Percentiles rank a stretch among this genome's conserved stretches.
Evolutionary conservation across 768 basidiomycete species (phyloP).

Genomic region (Daedaleopsis sinensis): DNA sequence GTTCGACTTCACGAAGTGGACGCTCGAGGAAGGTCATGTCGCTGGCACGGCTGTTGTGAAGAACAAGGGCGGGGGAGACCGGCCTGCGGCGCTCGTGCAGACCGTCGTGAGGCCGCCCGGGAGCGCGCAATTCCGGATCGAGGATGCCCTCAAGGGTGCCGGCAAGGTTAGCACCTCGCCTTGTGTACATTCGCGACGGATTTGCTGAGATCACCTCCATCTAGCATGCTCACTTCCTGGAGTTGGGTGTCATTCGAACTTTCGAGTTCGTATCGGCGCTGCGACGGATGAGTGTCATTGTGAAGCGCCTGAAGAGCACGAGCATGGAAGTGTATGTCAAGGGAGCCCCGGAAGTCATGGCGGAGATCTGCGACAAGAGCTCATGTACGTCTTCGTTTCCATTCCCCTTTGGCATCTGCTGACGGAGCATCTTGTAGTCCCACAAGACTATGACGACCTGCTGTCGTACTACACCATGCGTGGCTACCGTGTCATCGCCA

Average conservation of each 20-base stretch:
- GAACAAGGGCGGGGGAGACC: slow-evolving; percentile 57
- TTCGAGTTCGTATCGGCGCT: slow-evolving; percentile 96
- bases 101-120: slow-evolving; percentile 96
- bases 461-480: slow-evolving; percentile 96
- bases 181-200: not conserved
- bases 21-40: slow-evolving; percentile 85
- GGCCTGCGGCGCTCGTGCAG: slow-evolving; percentile 90
- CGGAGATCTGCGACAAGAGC: slow-evolving; percentile 87
- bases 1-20: slow-evolving; percentile 98
- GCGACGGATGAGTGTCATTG: slow-evolving; percentile 96
- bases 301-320: slow-evolving; percentile 89
- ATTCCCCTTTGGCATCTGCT: not conserved
- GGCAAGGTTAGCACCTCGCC: slow-evolving; percentile 57
- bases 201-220: slow-evolving; percentile 6
- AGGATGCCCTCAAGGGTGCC: slow-evolving; percentile 89
- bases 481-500: slow-evolving; percentile 96
- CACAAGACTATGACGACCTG: slow-evolving; percentile 94
- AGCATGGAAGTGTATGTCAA: slow-evolving; percentile 99
- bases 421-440: slow-evolving; percentile 56
- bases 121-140: slow-evolving; percentile 85
- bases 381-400: slow-evolving; percentile 69
- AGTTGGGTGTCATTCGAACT: slow-evolving; percentile 92
- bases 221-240: slow-evolving; percentile 97
- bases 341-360: slow-evolving; percentile 99
- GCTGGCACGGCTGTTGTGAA: slow-evolving; percentile 75